A percentile compares a stretch with the other conserved stretches of the same genome.
Evolutionary conservation across 345 rosid genomes (phyloP).

Genomic region (Salix purpurea): DNA sequence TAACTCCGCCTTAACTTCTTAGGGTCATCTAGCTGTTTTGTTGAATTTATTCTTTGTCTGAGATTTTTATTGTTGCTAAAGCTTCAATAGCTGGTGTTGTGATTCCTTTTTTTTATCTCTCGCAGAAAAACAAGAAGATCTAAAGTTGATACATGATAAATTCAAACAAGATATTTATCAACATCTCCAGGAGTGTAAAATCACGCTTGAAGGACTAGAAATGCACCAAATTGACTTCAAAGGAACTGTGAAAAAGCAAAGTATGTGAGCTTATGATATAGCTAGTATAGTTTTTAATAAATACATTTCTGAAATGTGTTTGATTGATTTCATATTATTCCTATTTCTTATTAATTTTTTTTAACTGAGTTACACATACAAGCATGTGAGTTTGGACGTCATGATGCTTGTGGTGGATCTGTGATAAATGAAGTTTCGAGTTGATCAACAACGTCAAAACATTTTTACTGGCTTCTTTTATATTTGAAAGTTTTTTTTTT

Average conservation of each 20-base stretch:
- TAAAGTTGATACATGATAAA: constrained; percentile 59
- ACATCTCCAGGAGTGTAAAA: constrained; percentile 57
- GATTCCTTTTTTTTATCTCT: background rate
- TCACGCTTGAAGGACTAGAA: constrained; percentile 57
- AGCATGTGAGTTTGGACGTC: background rate
- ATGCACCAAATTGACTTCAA: constrained; percentile 57
- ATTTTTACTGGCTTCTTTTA: background rate
- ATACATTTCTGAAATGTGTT: constrained; percentile 3
- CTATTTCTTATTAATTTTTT: background rate
- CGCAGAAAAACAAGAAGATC: constrained; percentile 71
- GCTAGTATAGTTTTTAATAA: background rate
- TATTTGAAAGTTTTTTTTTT: background rate
- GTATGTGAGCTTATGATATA: constrained; percentile 39
- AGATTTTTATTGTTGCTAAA: background rate
- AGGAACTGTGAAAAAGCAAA: constrained; percentile 68
- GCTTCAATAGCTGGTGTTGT: background rate
- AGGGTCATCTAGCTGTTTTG: background rate
- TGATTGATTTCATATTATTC: constrained; percentile 1
- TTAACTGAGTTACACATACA: background rate
- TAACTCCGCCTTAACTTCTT: background rate
- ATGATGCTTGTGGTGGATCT: background rate
- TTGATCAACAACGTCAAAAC: background rate
- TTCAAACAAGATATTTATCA: constrained; percentile 58
- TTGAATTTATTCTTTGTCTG: background rate
- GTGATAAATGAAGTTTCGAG: background rate